These are phyloP conservation scores for Suhomyces yuchorum DNA, from an alignment of 1,139 yeast species.

Conservation along the genomic window DNA sequence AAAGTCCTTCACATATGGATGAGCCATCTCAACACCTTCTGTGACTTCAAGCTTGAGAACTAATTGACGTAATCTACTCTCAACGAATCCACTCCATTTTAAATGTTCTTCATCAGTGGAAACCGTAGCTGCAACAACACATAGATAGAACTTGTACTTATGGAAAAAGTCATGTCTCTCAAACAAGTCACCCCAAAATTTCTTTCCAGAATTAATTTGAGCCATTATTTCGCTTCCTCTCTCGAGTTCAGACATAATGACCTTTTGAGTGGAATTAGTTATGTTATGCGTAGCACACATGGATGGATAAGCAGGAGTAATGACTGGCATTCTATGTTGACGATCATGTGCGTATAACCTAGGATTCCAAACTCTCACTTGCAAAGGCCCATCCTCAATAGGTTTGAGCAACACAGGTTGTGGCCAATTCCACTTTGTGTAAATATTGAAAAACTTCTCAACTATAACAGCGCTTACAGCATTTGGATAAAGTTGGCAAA, in stretches of 20 bases:
- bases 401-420: slow-evolving; percentile 91
- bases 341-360: slow-evolving; percentile 84
- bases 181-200: slow-evolving; percentile 75
- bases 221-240: slow-evolving; percentile 74
- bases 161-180: slow-evolving; percentile 79
- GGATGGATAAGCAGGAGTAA: slow-evolving; percentile 98
- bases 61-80: slow-evolving; percentile 77
- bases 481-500: slow-evolving; percentile 94
- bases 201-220: slow-evolving; percentile 65
- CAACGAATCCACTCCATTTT: slow-evolving; percentile 92
- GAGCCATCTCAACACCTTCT: slow-evolving; percentile 78
- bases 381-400: slow-evolving; percentile 96
- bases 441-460: slow-evolving; percentile 82
- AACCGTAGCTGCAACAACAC: slow-evolving; percentile 75
- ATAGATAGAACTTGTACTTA: slow-evolving; percentile 81
- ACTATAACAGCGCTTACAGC: slow-evolving; percentile 92
- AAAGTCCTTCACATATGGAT: slow-evolving; percentile 85
- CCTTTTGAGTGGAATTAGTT: slow-evolving; percentile 79
- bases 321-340: slow-evolving; percentile 95
- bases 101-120: slow-evolving; percentile 77
- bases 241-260: slow-evolving; percentile 71
- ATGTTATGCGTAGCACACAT: slow-evolving; percentile 99
- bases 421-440: slow-evolving; percentile 96
- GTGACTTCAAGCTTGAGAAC: slow-evolving; percentile 80
- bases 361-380: slow-evolving; percentile 97